These are phyloP conservation scores for Pseudogymnoascus sp. DNA, from an alignment of 2,329 filamentous ascomycete species.

Conservation along the genomic window DNA sequence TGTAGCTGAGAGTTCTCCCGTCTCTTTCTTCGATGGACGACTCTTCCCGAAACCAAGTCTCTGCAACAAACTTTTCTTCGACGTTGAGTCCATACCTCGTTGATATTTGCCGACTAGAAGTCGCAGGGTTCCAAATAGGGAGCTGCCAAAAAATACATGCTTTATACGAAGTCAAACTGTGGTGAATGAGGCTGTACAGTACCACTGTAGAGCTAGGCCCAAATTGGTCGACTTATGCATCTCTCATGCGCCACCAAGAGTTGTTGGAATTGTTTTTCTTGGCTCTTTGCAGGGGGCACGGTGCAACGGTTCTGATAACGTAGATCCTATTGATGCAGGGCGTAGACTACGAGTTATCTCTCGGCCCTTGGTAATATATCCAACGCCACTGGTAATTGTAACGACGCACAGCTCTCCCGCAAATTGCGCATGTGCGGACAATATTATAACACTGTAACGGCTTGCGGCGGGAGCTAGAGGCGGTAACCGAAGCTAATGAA, in stretches of 20 bases:
- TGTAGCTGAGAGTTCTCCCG: too few species aligned
- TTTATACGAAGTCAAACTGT: too few species aligned
- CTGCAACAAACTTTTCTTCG: too few species aligned
- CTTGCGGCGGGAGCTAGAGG: neutral
- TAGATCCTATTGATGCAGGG: neutral
- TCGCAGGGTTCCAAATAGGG: too few species aligned
- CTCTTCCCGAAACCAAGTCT: too few species aligned
- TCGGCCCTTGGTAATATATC: neutral
- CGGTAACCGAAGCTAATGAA: neutral
- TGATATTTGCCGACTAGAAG: too few species aligned
- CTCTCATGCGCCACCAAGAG: neutral
- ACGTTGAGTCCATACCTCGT: too few species aligned
- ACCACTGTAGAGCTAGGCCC: too few species aligned
- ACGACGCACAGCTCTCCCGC: neutral
- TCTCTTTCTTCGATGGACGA: too few species aligned
- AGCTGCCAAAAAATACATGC: too few species aligned
- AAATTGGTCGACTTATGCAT: too few species aligned
- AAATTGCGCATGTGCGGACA: neutral
- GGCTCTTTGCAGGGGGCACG: neutral
- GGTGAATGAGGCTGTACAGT: too few species aligned
- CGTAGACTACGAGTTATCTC: neutral
- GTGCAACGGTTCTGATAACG: neutral
- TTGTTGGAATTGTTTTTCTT: neutral
- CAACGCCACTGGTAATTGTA: slow-evolving; percentile 61
- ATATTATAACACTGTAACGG: neutral